These are phyloP conservation scores for Ophiostoma sp. DNA, from an alignment of 2,329 filamentous ascomycete species.

Conservation along the genomic window DNA sequence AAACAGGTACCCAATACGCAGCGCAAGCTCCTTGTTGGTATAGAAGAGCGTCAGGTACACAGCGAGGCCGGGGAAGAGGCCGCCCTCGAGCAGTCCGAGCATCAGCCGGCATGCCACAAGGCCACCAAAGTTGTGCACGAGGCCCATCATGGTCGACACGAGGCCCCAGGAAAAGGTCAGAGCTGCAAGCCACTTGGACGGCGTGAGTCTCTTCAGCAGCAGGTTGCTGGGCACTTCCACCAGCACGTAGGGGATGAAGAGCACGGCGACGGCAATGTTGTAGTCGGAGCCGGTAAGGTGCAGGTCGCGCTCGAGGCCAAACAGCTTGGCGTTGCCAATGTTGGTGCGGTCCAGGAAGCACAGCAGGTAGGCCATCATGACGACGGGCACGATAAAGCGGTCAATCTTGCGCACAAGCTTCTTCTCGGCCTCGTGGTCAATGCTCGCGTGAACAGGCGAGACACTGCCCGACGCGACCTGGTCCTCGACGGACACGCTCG, in stretches of 20 bases:
- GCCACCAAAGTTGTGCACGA: constrained; percentile 51
- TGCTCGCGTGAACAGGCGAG: background rate
- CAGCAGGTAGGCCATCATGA: constrained; percentile 16
- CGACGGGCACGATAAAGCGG: constrained; percentile 13
- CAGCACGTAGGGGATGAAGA: constrained; percentile 59
- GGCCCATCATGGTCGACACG: constrained; percentile 63
- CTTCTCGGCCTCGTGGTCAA: constrained; percentile 21
- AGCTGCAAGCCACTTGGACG: constrained; percentile 58
- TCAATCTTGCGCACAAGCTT: constrained; percentile 19
- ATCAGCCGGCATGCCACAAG: constrained; percentile 38
- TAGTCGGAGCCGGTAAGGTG: constrained; percentile 59
- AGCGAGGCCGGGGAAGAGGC: constrained; percentile 34
- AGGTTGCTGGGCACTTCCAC: constrained; percentile 63
- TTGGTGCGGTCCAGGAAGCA: constrained; percentile 41
- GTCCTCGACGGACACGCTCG: background rate
- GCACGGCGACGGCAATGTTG: constrained; percentile 60
- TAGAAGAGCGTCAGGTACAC: constrained; percentile 36
- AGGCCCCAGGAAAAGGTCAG: constrained; percentile 62
- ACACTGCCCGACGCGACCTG: background rate
- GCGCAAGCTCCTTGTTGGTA: constrained; percentile 31
- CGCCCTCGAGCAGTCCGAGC: constrained; percentile 32
- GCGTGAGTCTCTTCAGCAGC: constrained; percentile 57
- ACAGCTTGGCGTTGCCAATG: constrained; percentile 62
- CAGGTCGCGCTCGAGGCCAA: constrained; percentile 58
- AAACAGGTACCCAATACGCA: constrained; percentile 18